Evolutionary conservation across 31 red algal genomes (phyloP).

Genomic region (Asparagopsis taxiformis): DNA sequence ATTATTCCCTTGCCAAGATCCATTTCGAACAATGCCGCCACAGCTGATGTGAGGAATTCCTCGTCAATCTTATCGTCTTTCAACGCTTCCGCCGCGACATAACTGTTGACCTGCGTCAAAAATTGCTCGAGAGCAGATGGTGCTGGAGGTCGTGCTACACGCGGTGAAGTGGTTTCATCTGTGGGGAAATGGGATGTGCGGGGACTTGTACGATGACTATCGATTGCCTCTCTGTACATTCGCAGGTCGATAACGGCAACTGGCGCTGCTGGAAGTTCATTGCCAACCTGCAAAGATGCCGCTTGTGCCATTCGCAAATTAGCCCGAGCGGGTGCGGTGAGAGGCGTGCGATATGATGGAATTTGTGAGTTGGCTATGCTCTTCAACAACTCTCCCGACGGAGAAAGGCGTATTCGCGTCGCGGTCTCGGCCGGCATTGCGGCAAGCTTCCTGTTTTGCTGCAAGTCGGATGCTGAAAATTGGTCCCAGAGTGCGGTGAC

Average conservation of each 20-base stretch:
- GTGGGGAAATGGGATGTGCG: no score
- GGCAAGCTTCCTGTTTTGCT: constrained; percentile 27
- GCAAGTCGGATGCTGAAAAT: constrained; percentile 33
- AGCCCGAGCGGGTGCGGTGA: constrained; percentile 24
- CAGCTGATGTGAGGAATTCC: constrained; percentile 52
- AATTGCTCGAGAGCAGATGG: constrained; percentile 35
- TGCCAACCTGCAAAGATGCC: constrained; percentile 3
- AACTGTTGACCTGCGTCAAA: constrained; percentile 36
- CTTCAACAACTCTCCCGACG: constrained; percentile 19
- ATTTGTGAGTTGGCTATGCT: constrained; percentile 34
- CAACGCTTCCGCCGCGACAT: constrained; percentile 39
- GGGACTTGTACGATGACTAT: no score
- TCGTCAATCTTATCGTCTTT: constrained; percentile 65
- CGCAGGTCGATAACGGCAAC: constrained; percentile 34
- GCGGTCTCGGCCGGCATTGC: constrained; percentile 60
- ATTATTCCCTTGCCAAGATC: constrained; percentile 55
- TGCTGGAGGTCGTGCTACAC: constrained; percentile 4
- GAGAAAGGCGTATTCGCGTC: constrained; percentile 32
- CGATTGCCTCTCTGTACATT: no score
- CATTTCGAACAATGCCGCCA: constrained; percentile 59
- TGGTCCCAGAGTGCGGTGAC: constrained; percentile 56
- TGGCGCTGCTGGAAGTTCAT: constrained; percentile 44
- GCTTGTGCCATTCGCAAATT: constrained; percentile 22
- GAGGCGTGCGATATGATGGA: constrained; percentile 35
- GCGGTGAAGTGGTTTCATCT: no score